Evolutionary conservation across 495 filamentous ascomycete genomes (phyloP), one percentile per base, ranked within the genome.

Genomic region (Hypoxylon intermedium): DNA sequence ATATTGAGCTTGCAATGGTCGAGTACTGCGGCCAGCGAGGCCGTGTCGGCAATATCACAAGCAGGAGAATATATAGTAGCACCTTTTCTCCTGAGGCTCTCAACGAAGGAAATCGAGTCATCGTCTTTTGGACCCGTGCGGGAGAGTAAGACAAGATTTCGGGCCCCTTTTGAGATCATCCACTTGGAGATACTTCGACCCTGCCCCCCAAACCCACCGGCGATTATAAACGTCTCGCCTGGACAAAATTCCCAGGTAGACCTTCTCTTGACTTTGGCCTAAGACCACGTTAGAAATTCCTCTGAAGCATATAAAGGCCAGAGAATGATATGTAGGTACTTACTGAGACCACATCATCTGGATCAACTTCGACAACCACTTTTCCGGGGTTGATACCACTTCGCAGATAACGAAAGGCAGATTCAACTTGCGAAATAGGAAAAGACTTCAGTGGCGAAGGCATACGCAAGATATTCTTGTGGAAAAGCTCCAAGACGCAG

Each of bases 101-200:
- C 30, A 33, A 33, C 2, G 30, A 33, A 33, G 3, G 30, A 4
- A 12, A 9, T 3, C 2, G 30, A 5, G 2, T 11, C 9, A 2
- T 33, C n/a, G n/a, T 3, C 30, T 11, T 9, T 3, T 2, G 2
- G 3, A 11, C 16, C 19, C 9, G 16, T 19, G 45, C 70, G 53
- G 12, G 47, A 79, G 9, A 74, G 59, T 0, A 76, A 34, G 11
- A 71, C 60, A 1, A 77, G 16, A 24, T 75, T 53, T 18, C 59
- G 43, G 5, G 74, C 78, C 9, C 75, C 75, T 0, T 58, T 11
- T 6, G 52, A 46, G 5, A 65, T 69, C 71, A 81, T 75, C 76
- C 76, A 80, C 5, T 55, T 56, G 6, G 74, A 62, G 12, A 78
- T 31, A 28, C 64, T 72, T 4, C 74, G 70, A 6, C 79, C 78